Conservation (phyloP, 139 green algal species). For the Chlamydomonas asymmetrica region DNA sequence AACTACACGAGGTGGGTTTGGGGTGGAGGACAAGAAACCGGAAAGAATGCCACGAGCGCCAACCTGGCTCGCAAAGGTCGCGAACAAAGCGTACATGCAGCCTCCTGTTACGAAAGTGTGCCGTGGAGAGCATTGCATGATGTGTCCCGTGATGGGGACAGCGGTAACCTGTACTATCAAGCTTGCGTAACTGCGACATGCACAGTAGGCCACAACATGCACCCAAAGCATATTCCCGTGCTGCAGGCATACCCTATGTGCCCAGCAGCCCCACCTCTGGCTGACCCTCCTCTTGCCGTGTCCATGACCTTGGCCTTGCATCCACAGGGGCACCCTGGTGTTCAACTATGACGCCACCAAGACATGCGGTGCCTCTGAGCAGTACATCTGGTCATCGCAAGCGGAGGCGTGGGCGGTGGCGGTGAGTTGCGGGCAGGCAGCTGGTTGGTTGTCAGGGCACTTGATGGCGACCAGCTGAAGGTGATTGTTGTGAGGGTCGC, state of each 20-base stretch:
- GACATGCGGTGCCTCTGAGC: conserved; percentile 13
- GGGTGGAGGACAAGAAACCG: not conserved
- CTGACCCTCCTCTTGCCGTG: too few species aligned
- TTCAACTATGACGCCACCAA: not conserved
- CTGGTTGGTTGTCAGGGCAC: not conserved
- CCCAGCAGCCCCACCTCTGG: not conserved
- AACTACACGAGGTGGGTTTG: not conserved
- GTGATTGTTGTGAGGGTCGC: not conserved
- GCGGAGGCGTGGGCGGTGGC: not conserved
- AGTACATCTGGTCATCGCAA: conserved; percentile 1
- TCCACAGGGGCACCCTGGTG: not conserved
- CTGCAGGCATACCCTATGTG: not conserved
- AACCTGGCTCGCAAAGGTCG: too few species aligned
- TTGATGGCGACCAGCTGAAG: too few species aligned
- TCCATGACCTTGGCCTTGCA: too few species aligned
- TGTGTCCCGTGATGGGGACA: too few species aligned
- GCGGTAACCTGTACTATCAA: too few species aligned
- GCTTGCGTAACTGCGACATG: too few species aligned
- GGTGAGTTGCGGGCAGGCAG: not conserved
- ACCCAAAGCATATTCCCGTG: not conserved
- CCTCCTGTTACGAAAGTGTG: too few species aligned
- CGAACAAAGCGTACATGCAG: too few species aligned
- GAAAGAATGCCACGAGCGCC: too few species aligned
- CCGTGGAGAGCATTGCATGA: too few species aligned
- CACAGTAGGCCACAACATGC: too few species aligned